Evolutionary conservation across 805 yeast genomes (phyloP).

Genomic region (Kregervanrija fluxuum): DNA sequence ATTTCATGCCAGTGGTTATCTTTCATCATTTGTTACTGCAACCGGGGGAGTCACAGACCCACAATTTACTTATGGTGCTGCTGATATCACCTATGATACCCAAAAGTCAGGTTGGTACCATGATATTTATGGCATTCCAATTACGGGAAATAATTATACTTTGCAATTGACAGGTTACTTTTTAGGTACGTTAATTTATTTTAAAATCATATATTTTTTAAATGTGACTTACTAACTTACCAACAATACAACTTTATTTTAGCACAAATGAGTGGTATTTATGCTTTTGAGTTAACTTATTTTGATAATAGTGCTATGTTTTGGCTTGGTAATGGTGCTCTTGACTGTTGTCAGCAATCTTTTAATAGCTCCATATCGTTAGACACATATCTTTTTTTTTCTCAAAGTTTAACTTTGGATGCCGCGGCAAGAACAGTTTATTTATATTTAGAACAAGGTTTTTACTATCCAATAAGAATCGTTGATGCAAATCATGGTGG

Average conservation of each 20-base stretch:
- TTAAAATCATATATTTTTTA: neutral
- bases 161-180: constrained; percentile 9
- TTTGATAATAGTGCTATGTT: constrained; percentile 28
- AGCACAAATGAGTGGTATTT: constrained; percentile 24
- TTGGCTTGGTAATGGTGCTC: constrained; percentile 23
- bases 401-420: neutral
- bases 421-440: neutral
- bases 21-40: too few relatives aligned
- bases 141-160: constrained; percentile 1
- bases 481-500: constrained; percentile 1
- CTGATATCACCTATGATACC: too few relatives aligned
- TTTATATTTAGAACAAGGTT: constrained; percentile 5
- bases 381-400: too few relatives aligned
- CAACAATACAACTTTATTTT: neutral
- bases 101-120: too few relatives aligned
- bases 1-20: too few relatives aligned
- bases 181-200: constrained; percentile 1
- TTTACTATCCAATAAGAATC: constrained; percentile 7
- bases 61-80: too few relatives aligned
- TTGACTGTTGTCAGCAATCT: constrained; percentile 25
- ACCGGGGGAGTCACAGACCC: too few relatives aligned
- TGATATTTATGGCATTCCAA: too few relatives aligned
- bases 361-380: too few relatives aligned
- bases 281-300: constrained; percentile 12
- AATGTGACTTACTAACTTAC: too few relatives aligned